A percentile compares a stretch with the other conserved stretches of the same genome.
Evolutionary conservation across 768 basidiomycete genomes (phyloP).

Genomic region (Rhizopogon vinicolor): DNA sequence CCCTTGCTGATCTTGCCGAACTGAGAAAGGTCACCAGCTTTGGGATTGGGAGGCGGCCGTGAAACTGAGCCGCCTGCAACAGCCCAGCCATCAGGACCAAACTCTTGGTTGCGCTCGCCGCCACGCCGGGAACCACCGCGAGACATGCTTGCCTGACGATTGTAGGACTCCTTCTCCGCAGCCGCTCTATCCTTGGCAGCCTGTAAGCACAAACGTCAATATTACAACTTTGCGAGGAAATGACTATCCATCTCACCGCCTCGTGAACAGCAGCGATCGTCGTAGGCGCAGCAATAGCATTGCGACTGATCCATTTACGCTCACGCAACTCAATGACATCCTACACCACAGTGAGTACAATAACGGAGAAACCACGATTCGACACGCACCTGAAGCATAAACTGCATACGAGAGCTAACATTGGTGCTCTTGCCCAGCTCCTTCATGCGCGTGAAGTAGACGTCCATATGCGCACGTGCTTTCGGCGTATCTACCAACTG

Average conservation of each 20-base stretch:
- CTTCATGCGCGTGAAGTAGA: conserved; percentile 91
- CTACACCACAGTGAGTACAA: conserved; percentile 35
- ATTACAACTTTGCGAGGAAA: no score
- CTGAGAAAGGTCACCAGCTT: conserved; percentile 81
- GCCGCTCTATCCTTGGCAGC: conserved; percentile 72
- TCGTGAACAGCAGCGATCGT: conserved; percentile 72
- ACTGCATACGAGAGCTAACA: conserved; percentile 85
- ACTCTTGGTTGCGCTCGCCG: conserved; percentile 58
- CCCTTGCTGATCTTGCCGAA: conserved; percentile 85
- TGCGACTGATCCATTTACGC: conserved; percentile 75
- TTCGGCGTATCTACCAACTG: conserved; percentile 76
- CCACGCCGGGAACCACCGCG: conserved; percentile 90
- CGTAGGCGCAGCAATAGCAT: conserved; percentile 36
- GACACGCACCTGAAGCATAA: conserved; percentile 84
- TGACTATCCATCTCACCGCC: conserved; percentile 44
- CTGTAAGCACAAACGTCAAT: no score
- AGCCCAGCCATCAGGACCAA: conserved; percentile 84
- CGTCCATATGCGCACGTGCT: conserved; percentile 81
- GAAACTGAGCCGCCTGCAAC: conserved; percentile 51
- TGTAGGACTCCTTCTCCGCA: conserved; percentile 53
- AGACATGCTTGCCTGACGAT: conserved; percentile 66
- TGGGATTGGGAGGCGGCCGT: conserved; percentile 52
- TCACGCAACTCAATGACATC: conserved; percentile 88
- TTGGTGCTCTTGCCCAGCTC: conserved; percentile 70
- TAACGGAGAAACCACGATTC: background rate